A percentile compares a stretch with the other conserved stretches of the same genome.
Conservation (phyloP, 2,329 filamentous ascomycete genomes). For the Paecilomyces fulvus region DNA sequence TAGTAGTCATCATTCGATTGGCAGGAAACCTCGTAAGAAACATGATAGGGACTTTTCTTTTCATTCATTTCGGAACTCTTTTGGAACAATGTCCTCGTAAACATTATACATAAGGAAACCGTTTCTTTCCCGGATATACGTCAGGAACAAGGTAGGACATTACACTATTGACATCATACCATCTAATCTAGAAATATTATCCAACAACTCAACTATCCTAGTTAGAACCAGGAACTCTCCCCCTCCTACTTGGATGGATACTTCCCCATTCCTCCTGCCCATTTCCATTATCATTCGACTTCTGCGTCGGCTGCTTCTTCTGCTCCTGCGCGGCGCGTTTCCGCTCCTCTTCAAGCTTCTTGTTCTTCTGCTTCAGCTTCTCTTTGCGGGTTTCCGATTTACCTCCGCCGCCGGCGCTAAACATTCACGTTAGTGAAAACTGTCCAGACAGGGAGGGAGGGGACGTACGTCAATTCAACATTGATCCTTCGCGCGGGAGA, state of each 20-base stretch:
- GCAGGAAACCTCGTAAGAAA: neutral
- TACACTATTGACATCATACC: neutral
- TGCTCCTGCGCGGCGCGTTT: constrained; percentile 44
- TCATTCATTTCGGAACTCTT: neutral
- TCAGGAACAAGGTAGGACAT: neutral
- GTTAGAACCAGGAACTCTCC: constrained; percentile 18
- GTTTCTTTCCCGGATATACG: neutral
- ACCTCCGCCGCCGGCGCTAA: constrained; percentile 70
- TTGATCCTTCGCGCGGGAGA: constrained; percentile 67
- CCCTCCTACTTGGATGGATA: constrained; percentile 38
- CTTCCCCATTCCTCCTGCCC: constrained; percentile 22
- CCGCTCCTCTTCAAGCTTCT: constrained; percentile 66
- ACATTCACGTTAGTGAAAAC: constrained; percentile 6
- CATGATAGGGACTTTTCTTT: neutral
- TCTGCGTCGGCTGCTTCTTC: constrained; percentile 37
- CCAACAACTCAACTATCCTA: constrained; percentile 1
- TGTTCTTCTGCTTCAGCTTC: constrained; percentile 80
- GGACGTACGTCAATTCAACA: constrained; percentile 84
- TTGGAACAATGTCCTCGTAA: neutral
- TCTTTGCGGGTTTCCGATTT: constrained; percentile 63
- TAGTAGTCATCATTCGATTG: no score
- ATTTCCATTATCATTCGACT: constrained; percentile 26
- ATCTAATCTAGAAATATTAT: neutral
- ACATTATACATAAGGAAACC: neutral
- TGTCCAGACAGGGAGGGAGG: no score